Percentiles rank a stretch among this genome's conserved stretches.
phyloP scores from a whole-genome alignment of 1,284 basidiomycete species.

The Tilletia setariae region DNA sequence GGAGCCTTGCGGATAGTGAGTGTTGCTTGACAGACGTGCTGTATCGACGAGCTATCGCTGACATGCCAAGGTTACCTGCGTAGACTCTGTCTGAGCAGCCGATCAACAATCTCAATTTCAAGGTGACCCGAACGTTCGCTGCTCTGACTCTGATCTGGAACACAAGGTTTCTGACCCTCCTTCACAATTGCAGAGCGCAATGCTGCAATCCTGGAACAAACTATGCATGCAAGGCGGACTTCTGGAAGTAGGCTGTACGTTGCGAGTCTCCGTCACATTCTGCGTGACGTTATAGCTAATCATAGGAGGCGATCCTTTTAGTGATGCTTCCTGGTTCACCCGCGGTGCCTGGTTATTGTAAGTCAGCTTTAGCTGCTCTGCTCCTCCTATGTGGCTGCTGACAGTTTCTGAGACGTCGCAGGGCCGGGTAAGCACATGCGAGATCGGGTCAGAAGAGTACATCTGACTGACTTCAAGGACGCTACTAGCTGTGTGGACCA shows the following conservation, averaged over 20 bases:
- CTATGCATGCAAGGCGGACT: constrained; percentile 54
- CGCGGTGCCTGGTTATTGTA: constrained; percentile 31
- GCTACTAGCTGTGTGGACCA: constrained; percentile 62
- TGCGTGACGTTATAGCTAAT: constrained; percentile 56
- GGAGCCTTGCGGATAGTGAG: constrained; percentile 70
- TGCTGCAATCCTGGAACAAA: constrained; percentile 54
- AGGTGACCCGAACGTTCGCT: constrained; percentile 69
- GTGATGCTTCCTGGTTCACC: constrained; percentile 45
- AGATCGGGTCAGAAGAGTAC: too few relatives aligned
- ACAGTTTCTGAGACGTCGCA: constrained; percentile 23
- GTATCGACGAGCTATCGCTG: too few relatives aligned
- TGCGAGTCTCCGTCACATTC: too few relatives aligned
- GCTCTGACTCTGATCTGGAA: background rate
- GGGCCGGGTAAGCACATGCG: background rate
- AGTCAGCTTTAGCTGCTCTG: background rate
- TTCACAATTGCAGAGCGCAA: constrained; percentile 32
- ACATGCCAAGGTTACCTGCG: too few relatives aligned
- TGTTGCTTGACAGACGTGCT: too few relatives aligned
- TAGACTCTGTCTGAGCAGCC: constrained; percentile 56
- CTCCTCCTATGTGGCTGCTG: constrained; percentile 72
- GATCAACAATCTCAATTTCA: constrained; percentile 54
- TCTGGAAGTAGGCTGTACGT: constrained; percentile 62
- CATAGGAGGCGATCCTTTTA: constrained; percentile 25
- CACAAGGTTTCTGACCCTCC: constrained; percentile 47
- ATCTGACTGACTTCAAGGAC: too few relatives aligned